Evolutionary conservation across 192 early-diverging fungal genomes (phyloP).

Genomic region (Coemansia sp.): DNA sequence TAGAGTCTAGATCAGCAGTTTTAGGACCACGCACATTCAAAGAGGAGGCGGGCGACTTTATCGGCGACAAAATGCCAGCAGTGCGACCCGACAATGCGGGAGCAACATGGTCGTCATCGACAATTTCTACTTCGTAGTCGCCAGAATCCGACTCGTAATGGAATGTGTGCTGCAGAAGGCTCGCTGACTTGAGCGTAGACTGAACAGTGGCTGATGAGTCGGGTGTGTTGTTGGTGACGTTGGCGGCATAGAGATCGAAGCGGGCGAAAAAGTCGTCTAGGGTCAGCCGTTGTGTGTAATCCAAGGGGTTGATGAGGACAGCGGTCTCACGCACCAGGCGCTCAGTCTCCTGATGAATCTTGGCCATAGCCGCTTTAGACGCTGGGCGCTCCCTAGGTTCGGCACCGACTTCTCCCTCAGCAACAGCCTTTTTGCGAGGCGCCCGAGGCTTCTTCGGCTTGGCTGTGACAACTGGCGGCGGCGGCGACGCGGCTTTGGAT

Average conservation of each 20-base stretch:
- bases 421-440: not conserved
- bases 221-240: not conserved
- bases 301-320: conserved; percentile 36
- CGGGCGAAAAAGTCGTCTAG: conserved; percentile 30
- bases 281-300: conserved; percentile 27
- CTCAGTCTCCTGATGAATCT: conserved; percentile 49
- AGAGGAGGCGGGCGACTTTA: not conserved
- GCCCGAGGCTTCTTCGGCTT: not conserved
- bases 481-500: not conserved
- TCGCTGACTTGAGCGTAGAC: not conserved
- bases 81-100: not conserved
- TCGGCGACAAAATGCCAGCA: not conserved
- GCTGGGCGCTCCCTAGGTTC: conserved; percentile 21
- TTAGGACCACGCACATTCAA: not conserved
- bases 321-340: conserved; percentile 50
- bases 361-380: conserved; percentile 36
- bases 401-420: not conserved
- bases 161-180: not conserved
- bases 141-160: conserved; percentile 28
- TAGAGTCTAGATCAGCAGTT: conserved; percentile 17
- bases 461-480: not conserved
- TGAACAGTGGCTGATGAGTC: not conserved
- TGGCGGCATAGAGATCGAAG: conserved; percentile 19
- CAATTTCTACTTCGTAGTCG: conserved; percentile 35
- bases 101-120: conserved; percentile 14